These are phyloP conservation scores for Auricularia sp. DNA, from an alignment of 768 basidiomycete species.

Conservation along the genomic window DNA sequence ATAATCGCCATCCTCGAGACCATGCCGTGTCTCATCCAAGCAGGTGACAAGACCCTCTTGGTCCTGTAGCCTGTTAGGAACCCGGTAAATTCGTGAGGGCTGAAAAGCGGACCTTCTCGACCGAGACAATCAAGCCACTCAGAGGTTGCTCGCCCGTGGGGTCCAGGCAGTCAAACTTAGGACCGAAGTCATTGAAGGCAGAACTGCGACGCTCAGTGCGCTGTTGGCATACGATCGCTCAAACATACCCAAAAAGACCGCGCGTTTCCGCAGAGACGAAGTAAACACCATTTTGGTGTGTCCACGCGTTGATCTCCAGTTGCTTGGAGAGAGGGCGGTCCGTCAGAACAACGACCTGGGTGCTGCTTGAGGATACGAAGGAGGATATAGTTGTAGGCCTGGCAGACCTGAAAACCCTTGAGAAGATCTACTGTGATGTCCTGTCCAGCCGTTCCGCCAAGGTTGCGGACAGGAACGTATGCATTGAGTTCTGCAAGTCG, in stretches of 20 bases:
- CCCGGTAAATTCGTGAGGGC: conserved; percentile 1
- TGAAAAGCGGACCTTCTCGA: conserved; percentile 54
- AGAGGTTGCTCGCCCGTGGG: conserved; percentile 96
- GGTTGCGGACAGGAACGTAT: conserved; percentile 86
- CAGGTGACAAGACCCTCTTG: conserved; percentile 91
- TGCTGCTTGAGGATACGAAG: conserved; percentile 6
- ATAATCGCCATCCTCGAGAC: conserved; percentile 96
- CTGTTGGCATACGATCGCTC: not conserved
- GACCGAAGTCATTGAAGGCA: conserved; percentile 93
- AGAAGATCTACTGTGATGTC: conserved; percentile 72
- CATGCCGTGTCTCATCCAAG: conserved; percentile 93
- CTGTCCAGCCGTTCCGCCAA: conserved; percentile 70
- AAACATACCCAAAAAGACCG: conserved; percentile 82
- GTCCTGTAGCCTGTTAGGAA: conserved; percentile 37
- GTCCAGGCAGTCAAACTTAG: conserved; percentile 91
- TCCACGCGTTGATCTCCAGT: conserved; percentile 93
- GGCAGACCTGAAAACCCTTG: conserved; percentile 72
- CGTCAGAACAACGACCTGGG: conserved; percentile 81
- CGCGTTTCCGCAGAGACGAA: conserved; percentile 88
- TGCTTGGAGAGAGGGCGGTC: conserved; percentile 70
- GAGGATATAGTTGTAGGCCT: conserved; percentile 1
- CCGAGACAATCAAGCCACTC: conserved; percentile 89
- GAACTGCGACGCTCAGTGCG: conserved; percentile 39
- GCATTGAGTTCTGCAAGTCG: conserved; percentile 89
- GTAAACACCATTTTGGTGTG: conserved; percentile 76